phyloP scores from a whole-genome alignment of 306 rosid genomes.

The Vachellia collinsii region DNA sequence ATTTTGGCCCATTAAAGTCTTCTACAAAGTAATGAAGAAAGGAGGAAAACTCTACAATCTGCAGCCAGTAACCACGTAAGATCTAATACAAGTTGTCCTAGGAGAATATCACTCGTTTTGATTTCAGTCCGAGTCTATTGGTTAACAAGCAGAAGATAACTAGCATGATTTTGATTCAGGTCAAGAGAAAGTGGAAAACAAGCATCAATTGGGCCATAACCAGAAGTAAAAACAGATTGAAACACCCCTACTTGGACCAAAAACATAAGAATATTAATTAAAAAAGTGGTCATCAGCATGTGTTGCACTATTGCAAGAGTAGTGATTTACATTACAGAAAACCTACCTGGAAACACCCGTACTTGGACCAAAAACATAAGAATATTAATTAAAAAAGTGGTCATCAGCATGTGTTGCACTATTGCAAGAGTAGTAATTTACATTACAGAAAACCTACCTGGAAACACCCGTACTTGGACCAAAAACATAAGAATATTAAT shows the following conservation, averaged over 20 bases:
- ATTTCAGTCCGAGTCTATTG: not conserved
- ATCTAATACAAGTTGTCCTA: not conserved
- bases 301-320: no score
- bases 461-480: no score
- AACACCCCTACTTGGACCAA: no score
- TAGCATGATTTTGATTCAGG: not conserved
- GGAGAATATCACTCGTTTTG: not conserved
- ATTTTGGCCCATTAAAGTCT: not conserved
- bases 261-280: no score
- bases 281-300: no score
- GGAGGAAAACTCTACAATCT: not conserved
- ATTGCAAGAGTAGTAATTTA: not conserved
- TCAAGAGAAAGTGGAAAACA: not conserved
- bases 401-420: not conserved
- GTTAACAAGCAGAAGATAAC: not conserved
- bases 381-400: not conserved
- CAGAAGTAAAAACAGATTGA: not conserved
- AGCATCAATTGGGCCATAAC: not conserved
- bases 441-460: not conserved
- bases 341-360: no score
- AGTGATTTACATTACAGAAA: no score
- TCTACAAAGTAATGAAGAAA: not conserved
- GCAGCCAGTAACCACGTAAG: conserved; percentile 2
- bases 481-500: not conserved
- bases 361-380: no score